Evolutionary conservation across 495 filamentous ascomycete genomes (phyloP), one percentile per base, ranked within the genome.

Genomic region (Echria macrotheca): DNA sequence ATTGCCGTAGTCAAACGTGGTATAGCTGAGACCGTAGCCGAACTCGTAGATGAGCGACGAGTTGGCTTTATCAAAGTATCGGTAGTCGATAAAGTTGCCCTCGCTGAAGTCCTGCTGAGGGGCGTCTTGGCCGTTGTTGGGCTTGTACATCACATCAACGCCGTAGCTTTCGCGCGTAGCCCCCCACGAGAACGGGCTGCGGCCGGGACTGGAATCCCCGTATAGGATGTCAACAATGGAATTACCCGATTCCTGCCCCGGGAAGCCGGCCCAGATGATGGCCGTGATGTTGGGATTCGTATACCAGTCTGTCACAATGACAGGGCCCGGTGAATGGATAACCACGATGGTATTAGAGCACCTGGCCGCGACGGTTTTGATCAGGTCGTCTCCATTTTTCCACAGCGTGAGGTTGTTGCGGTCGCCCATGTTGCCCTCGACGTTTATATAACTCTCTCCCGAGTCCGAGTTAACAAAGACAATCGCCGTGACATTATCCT

Each of bases 281-380:
- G 88, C 93, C 8, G 89, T 96, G 49, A 98, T 77, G 64, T 97
- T 97, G 14, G 85, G 83, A 65, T 86, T 82, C 53, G 89, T 69
- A 50, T 87, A 84, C 73, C 82, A 94, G 21, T 85, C 75, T 21
- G 82, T 78, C 18, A 96, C 58, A 0, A 95, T 69, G 17, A 96
- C 88, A n/a, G 91, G 78, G 3, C 88, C 89, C 6, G 84, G 77
- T 3, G 86, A 85, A 67, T 97, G 91, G 53, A 98, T 85, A 44
- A 97, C 79, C 10, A 98, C 87, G 45, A 98, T 82, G 17, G 91
- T 96, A 75, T 96, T 95, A 69, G 87, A 83, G 72, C 86, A 91
- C 53, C 79, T 60, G 15, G 79, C 74, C 4, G 89, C 78, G 21
- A 95, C 88, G 39, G 81, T 83, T 57, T 81, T 74, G 64, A 98